Evolutionary conservation across 352 stramenopile species (phyloP), one percentile per base, ranked within the genome.

Genomic region (Globisporangium nodosum): DNA sequence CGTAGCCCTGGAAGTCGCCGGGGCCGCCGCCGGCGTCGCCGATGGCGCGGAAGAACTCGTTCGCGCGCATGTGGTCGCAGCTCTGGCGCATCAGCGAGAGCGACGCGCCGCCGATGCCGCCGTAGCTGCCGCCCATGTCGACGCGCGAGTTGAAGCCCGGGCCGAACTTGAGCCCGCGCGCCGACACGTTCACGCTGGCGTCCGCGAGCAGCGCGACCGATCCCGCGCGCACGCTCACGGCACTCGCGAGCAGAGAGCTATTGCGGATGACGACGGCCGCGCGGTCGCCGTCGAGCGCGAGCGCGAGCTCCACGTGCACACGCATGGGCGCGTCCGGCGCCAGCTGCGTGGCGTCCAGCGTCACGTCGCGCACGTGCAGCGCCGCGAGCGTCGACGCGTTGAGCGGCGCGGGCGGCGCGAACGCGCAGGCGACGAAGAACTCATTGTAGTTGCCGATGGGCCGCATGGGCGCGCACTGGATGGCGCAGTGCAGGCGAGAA

Each of bases 391-490:
- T 40, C 12, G 69, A 64, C 24, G 70, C 66, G 12, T 58, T 63
- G 37, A 56, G 59, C 16, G 59, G 52, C 5, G 46, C 4, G 12
- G 73, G 68, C n/a, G 76, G 50, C 3, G 43, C n/a, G 12, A 92
- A 66, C 45, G 67, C 61, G 52, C 85, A 94, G n/a, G 72, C 59
- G 11, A 90, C 77, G 60, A 86, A 94, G 58, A 88, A 91, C 55
- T 94, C 85, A 59, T 94, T 92, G 66, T 87, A 94, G 40, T 68
- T 81, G 16, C 85, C 85, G 31, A 94, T 91, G 1, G 79, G 74
- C 49, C 76, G 75, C 20, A 82, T 57, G 1, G 62, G 54, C 0
- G 80, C 90, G 56, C 84, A 94, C 78, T 92, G 21, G 4, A 15
- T 6, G 2, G 20, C 24, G 24, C 24, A 16, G 21, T 9, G 56